Evolutionary conservation across 2,329 filamentous ascomycete species (phyloP).

Genomic region (Knoxdaviesia proteae): DNA sequence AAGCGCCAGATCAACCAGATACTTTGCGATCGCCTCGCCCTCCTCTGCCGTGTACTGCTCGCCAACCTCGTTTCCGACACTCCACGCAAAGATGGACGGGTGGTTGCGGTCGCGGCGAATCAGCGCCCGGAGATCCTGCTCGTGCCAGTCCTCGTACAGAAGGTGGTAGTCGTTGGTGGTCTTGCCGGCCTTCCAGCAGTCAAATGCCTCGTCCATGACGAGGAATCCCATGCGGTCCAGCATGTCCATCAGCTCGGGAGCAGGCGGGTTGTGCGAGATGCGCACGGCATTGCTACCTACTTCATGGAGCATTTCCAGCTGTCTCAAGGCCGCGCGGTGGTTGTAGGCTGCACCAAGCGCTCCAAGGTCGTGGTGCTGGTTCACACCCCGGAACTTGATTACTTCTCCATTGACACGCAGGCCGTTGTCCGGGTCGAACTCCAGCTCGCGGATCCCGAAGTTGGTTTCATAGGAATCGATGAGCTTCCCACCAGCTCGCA

Average conservation of each 20-base stretch:
- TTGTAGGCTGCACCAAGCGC: constrained; percentile 29
- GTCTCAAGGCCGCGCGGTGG: constrained; percentile 22
- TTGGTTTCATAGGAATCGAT: constrained; percentile 25
- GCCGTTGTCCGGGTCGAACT: constrained; percentile 17
- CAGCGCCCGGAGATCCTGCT: constrained; percentile 27
- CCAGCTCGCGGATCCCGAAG: constrained; percentile 26
- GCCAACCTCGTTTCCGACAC: constrained; percentile 30
- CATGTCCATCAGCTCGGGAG: constrained; percentile 25
- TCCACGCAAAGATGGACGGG: constrained; percentile 29
- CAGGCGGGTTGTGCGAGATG: constrained; percentile 31
- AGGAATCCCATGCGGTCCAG: constrained; percentile 27
- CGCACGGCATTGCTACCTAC: constrained; percentile 28
- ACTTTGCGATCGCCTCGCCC: constrained; percentile 12
- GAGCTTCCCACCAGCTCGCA: constrained; percentile 9
- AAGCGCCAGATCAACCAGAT: constrained; percentile 19
- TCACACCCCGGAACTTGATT: constrained; percentile 22
- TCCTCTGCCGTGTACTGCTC: constrained; percentile 19
- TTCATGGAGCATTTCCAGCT: constrained; percentile 26
- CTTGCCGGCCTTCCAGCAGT: constrained; percentile 26
- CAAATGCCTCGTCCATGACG: constrained; percentile 32
- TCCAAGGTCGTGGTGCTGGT: constrained; percentile 30
- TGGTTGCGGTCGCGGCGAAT: constrained; percentile 34
- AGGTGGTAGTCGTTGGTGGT: constrained; percentile 25
- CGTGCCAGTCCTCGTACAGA: constrained; percentile 30
- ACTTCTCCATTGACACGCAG: constrained; percentile 23